Conservation (phyloP, 129 eudicot genomes). For the Artemisia argyi region DNA sequence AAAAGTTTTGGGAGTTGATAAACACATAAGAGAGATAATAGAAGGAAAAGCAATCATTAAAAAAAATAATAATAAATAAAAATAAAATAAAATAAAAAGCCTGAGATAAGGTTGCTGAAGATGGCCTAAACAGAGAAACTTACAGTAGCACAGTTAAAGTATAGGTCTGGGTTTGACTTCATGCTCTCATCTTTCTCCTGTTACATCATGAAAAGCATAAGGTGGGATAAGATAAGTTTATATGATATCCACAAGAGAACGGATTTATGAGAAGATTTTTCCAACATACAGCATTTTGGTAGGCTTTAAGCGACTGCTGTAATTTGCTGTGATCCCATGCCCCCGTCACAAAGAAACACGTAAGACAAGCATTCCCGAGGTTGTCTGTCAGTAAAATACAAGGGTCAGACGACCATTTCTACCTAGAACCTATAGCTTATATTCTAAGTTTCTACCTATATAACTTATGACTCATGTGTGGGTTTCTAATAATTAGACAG, state of each 20-base stretch:
- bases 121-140: conserved; percentile 13
- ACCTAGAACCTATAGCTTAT: too few species aligned
- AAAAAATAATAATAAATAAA: too few species aligned
- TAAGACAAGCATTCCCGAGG: conserved; percentile 96
- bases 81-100: too few species aligned
- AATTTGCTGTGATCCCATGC: conserved; percentile 89
- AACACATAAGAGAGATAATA: background rate
- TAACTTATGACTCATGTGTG: too few species aligned
- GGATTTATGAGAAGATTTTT: conserved; percentile 10
- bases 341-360: conserved; percentile 88
- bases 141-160: conserved; percentile 88
- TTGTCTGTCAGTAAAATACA: conserved; percentile 57
- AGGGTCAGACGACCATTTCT: conserved; percentile 11
- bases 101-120: too few species aligned
- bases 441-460: too few species aligned
- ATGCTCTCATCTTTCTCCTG: conserved; percentile 96
- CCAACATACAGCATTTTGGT: conserved; percentile 87
- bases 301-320: conserved; percentile 82
- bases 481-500: background rate
- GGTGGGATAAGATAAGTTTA: background rate
- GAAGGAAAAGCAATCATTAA: conserved; percentile 9
- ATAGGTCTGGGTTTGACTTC: conserved; percentile 88
- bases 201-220: conserved; percentile 24
- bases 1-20: background rate
- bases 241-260: background rate